A percentile compares a stretch with the other conserved stretches of the same genome.
phyloP scores from a whole-genome alignment of 345 rosid genomes.

The Melaleuca quinquenervia region DNA sequence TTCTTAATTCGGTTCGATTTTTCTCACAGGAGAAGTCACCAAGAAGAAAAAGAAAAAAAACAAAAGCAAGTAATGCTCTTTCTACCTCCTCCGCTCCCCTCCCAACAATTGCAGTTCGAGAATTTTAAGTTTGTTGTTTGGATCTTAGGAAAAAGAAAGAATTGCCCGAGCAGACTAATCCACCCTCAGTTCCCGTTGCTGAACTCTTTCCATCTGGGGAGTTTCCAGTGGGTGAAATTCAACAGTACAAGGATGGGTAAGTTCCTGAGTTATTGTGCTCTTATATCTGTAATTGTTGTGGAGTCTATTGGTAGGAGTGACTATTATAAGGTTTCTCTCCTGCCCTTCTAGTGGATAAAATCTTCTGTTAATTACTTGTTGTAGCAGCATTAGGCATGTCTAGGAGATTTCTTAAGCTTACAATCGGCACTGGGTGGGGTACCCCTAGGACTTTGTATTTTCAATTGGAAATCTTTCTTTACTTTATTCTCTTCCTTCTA shows the following conservation, averaged over 20 bases:
- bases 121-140: neutral
- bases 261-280: conserved; percentile 4
- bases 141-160: conserved; percentile 78
- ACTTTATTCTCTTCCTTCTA: neutral
- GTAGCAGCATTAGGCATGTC: neutral
- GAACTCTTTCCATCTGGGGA: conserved; percentile 90
- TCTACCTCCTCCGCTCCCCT: neutral
- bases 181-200: conserved; percentile 65
- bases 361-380: neutral
- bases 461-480: neutral
- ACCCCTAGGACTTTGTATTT: neutral
- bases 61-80: conserved; percentile 76
- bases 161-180: conserved; percentile 62
- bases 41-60: conserved; percentile 97
- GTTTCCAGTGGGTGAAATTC: conserved; percentile 98
- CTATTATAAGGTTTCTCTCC: neutral
- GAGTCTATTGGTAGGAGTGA: neutral
- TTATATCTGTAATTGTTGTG: neutral
- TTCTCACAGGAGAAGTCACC: conserved; percentile 20
- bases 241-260: conserved; percentile 88
- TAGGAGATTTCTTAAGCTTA: neutral
- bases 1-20: neutral
- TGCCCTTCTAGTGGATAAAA: neutral
- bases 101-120: neutral
- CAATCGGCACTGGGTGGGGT: neutral